Percentiles rank a stretch among this genome's conserved stretches.
Conservation (phyloP, 2,329 filamentous ascomycete genomes). For the Hymenoscyphus linearis region DNA sequence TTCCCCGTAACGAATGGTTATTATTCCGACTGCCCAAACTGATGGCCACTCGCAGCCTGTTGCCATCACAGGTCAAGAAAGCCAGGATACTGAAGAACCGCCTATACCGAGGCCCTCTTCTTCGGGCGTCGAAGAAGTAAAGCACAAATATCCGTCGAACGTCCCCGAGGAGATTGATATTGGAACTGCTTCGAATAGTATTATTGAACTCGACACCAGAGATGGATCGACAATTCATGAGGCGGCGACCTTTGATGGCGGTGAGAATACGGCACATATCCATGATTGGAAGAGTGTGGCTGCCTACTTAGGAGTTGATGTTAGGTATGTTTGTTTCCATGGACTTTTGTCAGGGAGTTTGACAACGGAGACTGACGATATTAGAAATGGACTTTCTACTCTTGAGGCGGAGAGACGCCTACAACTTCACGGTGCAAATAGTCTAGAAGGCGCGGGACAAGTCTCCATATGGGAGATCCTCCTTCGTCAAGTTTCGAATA, state of each 20-base stretch:
- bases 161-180: neutral
- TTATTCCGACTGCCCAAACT: conserved; percentile 13
- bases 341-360: conserved; percentile 13
- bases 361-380: neutral
- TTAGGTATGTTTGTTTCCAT: conserved; percentile 10
- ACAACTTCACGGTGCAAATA: conserved; percentile 62
- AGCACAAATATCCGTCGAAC: conserved; percentile 5
- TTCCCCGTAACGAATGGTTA: conserved; percentile 20
- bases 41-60: conserved; percentile 19
- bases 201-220: conserved; percentile 8
- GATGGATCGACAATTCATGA: conserved; percentile 8
- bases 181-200: conserved; percentile 5
- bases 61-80: conserved; percentile 14
- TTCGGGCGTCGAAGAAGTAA: conserved; percentile 4
- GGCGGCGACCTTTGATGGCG: conserved; percentile 10
- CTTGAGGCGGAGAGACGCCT: conserved; percentile 61
- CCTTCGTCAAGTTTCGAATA: conserved; percentile 72
- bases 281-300: conserved; percentile 29
- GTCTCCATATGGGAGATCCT: conserved; percentile 71
- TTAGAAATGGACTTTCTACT: conserved; percentile 55
- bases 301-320: conserved; percentile 15
- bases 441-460: conserved; percentile 65
- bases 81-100: conserved; percentile 17
- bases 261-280: conserved; percentile 30
- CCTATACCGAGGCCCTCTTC: conserved; percentile 15